Conservation (phyloP, 768 basidiomycete species). For the Suillus luteus region DNA sequence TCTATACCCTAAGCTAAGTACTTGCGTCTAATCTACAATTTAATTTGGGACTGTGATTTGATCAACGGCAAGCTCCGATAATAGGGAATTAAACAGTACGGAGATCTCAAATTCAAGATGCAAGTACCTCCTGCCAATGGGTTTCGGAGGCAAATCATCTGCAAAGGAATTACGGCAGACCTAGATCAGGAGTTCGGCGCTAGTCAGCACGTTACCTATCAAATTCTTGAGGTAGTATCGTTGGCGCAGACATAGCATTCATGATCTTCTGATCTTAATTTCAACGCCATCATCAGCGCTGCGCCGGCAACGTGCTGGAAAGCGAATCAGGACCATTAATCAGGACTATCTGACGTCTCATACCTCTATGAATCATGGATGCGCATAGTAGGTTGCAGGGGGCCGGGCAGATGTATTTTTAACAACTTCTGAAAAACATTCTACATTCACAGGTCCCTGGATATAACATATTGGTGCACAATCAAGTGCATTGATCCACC, state of each 20-base stretch:
- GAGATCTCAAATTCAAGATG: not conserved
- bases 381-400: not conserved
- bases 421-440: not conserved
- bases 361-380: not conserved
- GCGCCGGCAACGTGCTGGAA: not conserved
- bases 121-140: not conserved
- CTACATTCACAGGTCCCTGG: not conserved
- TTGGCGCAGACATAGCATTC: not conserved
- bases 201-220: not conserved
- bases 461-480: not conserved
- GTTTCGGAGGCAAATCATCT: not conserved
- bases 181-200: not conserved
- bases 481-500: not conserved
- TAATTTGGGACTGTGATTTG: not conserved
- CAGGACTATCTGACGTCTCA: not conserved
- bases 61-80: not conserved
- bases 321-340: not conserved
- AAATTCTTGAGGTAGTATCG: not conserved
- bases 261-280: not conserved
- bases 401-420: not conserved
- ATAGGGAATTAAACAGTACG: not conserved
- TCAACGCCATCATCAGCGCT: not conserved
- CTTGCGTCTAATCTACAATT: not conserved
- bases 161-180: not conserved
- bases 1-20: conserved; percentile 6